Percentiles rank a stretch among this genome's conserved stretches.
These are phyloP conservation scores for Colletotrichum sp. DNA, from an alignment of 2,329 filamentous ascomycete species.

Conservation along the genomic window DNA sequence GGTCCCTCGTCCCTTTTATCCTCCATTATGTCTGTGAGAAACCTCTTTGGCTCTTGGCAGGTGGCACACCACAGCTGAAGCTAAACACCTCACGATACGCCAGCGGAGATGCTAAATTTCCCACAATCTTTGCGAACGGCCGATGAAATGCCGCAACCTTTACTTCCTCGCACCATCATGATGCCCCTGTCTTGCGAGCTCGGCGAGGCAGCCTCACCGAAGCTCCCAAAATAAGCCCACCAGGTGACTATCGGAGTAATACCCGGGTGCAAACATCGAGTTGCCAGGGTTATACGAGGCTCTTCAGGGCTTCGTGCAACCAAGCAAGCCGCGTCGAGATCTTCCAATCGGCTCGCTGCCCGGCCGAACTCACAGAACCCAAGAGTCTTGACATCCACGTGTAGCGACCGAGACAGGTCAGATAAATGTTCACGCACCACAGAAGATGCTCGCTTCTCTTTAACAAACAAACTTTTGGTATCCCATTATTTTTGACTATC, in stretches of 20 bases:
- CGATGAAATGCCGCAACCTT: background rate
- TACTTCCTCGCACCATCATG: background rate
- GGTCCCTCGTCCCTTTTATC: background rate
- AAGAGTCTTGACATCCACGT: background rate
- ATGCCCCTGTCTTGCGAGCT: background rate
- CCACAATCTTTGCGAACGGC: background rate
- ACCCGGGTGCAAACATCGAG: background rate
- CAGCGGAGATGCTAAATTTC: background rate
- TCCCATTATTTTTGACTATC: constrained; percentile 18
- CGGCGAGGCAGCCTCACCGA: background rate
- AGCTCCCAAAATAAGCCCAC: background rate
- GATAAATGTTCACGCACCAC: background rate
- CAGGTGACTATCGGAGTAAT: constrained; percentile 1
- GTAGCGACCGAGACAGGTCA: background rate
- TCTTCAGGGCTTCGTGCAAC: background rate
- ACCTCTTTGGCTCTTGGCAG: background rate
- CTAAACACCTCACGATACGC: background rate
- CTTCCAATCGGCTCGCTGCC: background rate
- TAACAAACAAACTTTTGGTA: constrained; percentile 19
- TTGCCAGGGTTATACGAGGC: background rate
- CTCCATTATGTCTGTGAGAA: background rate
- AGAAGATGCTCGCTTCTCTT: background rate
- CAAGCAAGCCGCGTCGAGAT: background rate
- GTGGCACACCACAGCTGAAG: background rate
- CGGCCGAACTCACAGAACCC: background rate